Percentiles rank a stretch among this genome's conserved stretches.
phyloP scores from a whole-genome alignment of 2,329 filamentous ascomycete species.

The Westerdykella ornata region DNA sequence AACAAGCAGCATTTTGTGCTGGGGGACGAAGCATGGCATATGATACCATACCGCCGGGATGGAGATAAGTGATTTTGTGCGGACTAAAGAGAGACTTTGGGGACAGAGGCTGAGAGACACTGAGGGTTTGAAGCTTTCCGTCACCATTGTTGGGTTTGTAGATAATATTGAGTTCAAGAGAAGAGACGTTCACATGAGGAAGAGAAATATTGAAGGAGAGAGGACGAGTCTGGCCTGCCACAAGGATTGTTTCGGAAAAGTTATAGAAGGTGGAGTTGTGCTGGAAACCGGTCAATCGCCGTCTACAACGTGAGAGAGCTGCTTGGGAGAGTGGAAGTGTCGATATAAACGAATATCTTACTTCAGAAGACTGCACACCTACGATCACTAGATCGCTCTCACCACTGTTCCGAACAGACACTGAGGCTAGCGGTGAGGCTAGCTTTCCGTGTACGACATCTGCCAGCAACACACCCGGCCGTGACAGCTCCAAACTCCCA shows the following conservation, averaged over 20 bases:
- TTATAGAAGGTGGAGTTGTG: conserved; percentile 1
- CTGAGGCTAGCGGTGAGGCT: conserved; percentile 44
- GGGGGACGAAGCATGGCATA: conserved; percentile 54
- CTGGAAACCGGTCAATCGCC: conserved; percentile 12
- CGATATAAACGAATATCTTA: conserved; percentile 15
- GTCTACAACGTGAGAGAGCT: conserved; percentile 8
- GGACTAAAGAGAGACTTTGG: conserved; percentile 34
- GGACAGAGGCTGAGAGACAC: conserved; percentile 23
- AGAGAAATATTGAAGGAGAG: conserved; percentile 34
- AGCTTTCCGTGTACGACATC: conserved; percentile 47
- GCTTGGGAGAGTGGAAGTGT: conserved; percentile 9
- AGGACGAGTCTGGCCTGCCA: conserved; percentile 40
- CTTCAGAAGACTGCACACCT: conserved; percentile 22
- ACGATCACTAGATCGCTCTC: conserved; percentile 30
- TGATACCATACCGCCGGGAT: conserved; percentile 49
- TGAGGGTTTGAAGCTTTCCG: conserved; percentile 10
- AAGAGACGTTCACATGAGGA: conserved; percentile 16
- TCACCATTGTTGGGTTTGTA: conserved; percentile 17
- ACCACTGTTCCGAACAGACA: conserved; percentile 45
- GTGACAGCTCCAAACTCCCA: conserved; percentile 28
- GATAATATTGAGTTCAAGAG: conserved; percentile 19
- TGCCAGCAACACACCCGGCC: conserved; percentile 41
- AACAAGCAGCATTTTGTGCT: conserved; percentile 35
- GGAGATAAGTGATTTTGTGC: conserved; percentile 51
- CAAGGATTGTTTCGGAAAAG: conserved; percentile 12